Percentiles rank a stretch among this genome's conserved stretches.
Conservation (phyloP, 208 protist species). For the Wallacemonas collosoma region DNA sequence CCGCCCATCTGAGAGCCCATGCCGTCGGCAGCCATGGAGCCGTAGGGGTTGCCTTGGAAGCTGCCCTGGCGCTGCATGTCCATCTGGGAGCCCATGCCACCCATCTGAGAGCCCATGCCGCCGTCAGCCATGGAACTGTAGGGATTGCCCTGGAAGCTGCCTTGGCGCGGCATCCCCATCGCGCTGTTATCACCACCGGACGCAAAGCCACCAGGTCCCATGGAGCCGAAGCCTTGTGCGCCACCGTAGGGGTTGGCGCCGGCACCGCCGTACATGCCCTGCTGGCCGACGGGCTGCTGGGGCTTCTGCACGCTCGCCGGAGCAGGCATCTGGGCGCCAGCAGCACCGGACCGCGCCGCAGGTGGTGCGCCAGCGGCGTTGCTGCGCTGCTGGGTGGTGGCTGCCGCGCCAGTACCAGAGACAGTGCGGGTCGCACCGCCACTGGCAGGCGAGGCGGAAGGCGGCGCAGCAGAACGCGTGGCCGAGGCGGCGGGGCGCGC, state of each 20-base stretch:
- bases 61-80: constrained; percentile 13
- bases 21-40: constrained; percentile 17
- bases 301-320: constrained; percentile 21
- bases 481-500: background rate
- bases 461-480: background rate
- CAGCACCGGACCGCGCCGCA: background rate
- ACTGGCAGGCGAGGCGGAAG: background rate
- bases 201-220: constrained; percentile 8
- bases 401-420: constrained; percentile 16
- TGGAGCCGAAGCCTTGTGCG: constrained; percentile 7
- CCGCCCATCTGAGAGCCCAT: constrained; percentile 23
- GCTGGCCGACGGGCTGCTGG: constrained; percentile 1
- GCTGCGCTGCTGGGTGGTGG: constrained; percentile 10
- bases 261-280: background rate
- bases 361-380: background rate
- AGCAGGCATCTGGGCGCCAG: background rate
- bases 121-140: constrained; percentile 22
- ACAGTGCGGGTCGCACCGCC: constrained; percentile 4
- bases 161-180: background rate
- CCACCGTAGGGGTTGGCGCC: background rate
- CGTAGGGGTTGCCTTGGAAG: background rate
- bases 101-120: constrained; percentile 16
- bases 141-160: constrained; percentile 2
- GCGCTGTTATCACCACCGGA: background rate
- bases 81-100: constrained; percentile 15